These are phyloP conservation scores for Phellinidium pouzarii DNA, from an alignment of 1,284 basidiomycete species.

Conservation along the genomic window DNA sequence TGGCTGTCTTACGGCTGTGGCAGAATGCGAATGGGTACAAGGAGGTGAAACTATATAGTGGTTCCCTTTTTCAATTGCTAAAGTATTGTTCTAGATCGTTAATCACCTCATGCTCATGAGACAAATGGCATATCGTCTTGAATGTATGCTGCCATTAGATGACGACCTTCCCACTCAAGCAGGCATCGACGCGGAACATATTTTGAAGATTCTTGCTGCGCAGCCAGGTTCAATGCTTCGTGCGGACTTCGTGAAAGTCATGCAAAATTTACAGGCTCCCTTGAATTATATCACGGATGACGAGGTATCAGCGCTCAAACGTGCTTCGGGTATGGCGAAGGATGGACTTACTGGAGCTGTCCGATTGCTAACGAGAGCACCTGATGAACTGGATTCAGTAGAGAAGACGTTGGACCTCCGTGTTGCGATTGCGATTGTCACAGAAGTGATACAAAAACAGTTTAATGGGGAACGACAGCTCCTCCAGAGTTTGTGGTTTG, in stretches of 20 bases:
- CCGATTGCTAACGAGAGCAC: conserved; percentile 47
- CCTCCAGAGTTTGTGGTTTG: conserved; percentile 52
- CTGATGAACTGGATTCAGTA: conserved; percentile 43
- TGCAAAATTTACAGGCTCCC: conserved; percentile 46
- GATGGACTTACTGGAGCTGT: conserved; percentile 59
- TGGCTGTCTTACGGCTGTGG: conserved; percentile 63
- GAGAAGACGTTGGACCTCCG: conserved; percentile 50
- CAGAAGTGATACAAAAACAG: conserved; percentile 41
- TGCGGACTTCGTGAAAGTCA: conserved; percentile 47
- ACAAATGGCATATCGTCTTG: conserved; percentile 56
- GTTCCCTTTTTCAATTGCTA: background rate
- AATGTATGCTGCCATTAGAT: conserved; percentile 48
- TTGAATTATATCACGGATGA: conserved; percentile 54
- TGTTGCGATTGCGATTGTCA: conserved; percentile 52
- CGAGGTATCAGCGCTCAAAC: conserved; percentile 49
- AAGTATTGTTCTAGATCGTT: conserved; percentile 46
- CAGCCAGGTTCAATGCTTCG: conserved; percentile 56
- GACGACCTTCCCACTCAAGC: conserved; percentile 53
- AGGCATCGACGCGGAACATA: conserved; percentile 58
- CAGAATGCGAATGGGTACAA: conserved; percentile 58
- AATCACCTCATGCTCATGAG: conserved; percentile 58
- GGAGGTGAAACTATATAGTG: conserved; percentile 33
- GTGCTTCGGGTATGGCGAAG: conserved; percentile 55
- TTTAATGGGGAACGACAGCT: conserved; percentile 47
- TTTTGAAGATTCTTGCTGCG: conserved; percentile 52